A percentile compares a stretch with the other conserved stretches of the same genome.
Evolutionary conservation across 2,329 filamentous ascomycete species (phyloP).

Genomic region (Xylariaceae sp.): DNA sequence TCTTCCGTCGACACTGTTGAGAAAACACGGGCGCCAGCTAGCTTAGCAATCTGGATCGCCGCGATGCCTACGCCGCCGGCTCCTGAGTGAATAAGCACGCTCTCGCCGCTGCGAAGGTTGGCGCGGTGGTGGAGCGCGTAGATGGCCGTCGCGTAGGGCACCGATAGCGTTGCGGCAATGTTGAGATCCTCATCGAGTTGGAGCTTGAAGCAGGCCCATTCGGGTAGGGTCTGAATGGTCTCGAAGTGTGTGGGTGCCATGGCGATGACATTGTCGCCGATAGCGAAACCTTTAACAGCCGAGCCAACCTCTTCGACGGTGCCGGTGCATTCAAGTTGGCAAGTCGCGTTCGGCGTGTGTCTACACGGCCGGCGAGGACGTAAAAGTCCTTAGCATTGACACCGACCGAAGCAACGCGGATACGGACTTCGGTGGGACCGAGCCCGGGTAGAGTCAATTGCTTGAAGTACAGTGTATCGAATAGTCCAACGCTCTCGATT

Average conservation of each 20-base stretch:
- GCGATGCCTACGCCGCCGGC: slow-evolving; percentile 8
- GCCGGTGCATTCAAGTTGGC: slow-evolving; percentile 28
- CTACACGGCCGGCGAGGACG: slow-evolving; percentile 18
- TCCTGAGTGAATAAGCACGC: neutral
- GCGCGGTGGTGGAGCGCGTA: neutral
- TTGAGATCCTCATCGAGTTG: neutral
- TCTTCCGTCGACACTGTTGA: neutral
- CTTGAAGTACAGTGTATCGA: slow-evolving; percentile 27
- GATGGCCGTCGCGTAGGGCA: neutral
- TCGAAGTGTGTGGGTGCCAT: slow-evolving; percentile 18
- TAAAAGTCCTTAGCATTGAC: slow-evolving; percentile 28
- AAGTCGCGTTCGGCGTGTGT: slow-evolving; percentile 23
- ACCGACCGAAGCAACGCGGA: slow-evolving; percentile 17
- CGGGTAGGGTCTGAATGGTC: slow-evolving; percentile 1
- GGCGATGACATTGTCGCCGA: slow-evolving; percentile 10
- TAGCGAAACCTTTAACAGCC: slow-evolving; percentile 29
- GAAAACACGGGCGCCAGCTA: neutral
- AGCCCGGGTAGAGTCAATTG: too few relatives aligned
- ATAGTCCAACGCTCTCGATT: slow-evolving; percentile 14
- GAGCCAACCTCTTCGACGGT: slow-evolving; percentile 34
- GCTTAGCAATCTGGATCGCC: neutral
- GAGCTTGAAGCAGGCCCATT: slow-evolving; percentile 16
- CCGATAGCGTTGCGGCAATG: neutral
- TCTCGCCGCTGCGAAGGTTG: neutral
- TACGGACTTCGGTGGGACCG: too few relatives aligned